Evolutionary conservation across 148 eudicot genomes (phyloP).

Genomic region (Euryodendron excelsum): DNA sequence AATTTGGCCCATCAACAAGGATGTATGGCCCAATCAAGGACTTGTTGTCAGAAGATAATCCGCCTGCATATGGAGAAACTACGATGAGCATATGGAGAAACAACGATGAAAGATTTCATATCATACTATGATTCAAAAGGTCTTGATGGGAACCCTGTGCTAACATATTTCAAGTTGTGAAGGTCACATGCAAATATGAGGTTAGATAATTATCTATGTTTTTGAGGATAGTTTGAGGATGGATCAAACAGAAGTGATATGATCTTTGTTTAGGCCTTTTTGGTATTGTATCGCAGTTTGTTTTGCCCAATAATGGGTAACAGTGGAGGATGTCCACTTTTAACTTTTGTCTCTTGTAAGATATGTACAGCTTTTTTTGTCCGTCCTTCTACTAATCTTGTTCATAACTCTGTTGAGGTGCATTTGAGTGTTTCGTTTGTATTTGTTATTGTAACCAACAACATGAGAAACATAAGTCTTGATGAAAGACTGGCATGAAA

Average conservation of each 20-base stretch:
- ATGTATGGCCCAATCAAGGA: slow-evolving; percentile 19
- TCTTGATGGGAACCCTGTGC: slow-evolving; percentile 10
- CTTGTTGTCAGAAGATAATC: slow-evolving; percentile 20
- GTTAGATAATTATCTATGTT: neutral
- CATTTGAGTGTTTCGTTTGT: no score
- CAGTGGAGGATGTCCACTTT: neutral
- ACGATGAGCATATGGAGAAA: slow-evolving; percentile 2
- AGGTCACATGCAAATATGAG: neutral
- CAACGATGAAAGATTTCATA: slow-evolving; percentile 2
- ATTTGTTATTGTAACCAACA: no score
- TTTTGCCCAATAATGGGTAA: neutral
- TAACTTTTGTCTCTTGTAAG: neutral
- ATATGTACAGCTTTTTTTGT: no score
- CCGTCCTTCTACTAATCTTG: no score
- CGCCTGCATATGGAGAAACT: slow-evolving; percentile 2
- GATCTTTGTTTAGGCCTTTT: no score
- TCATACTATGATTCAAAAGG: slow-evolving; percentile 18
- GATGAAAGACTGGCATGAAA: no score
- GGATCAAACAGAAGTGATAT: no score
- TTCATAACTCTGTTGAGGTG: no score
- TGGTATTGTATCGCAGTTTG: no score
- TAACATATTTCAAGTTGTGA: slow-evolving; percentile 12
- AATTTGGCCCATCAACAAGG: neutral
- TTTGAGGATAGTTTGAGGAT: neutral
- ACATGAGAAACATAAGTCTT: no score